Evolutionary conservation across 306 rosid species (phyloP).

Genomic region (Dalbergia oliveri): DNA sequence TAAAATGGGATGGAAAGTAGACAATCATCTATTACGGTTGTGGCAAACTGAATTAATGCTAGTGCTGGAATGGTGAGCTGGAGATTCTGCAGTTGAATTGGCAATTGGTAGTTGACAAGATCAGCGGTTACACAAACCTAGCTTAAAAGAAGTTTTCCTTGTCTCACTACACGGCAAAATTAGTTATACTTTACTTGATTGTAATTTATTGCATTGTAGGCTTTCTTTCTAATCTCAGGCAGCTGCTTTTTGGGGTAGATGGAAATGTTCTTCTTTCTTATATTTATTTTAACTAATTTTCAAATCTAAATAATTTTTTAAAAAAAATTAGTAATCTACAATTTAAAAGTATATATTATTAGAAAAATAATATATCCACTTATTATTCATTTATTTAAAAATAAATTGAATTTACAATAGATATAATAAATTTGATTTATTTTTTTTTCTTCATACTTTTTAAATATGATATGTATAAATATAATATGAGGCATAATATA

Average conservation of each 20-base stretch:
- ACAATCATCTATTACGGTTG: not conserved
- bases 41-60: conserved; percentile 21
- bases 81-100: conserved; percentile 42
- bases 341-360: too few species aligned
- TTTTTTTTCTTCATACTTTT: too few species aligned
- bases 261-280: too few species aligned
- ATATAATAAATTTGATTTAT: too few species aligned
- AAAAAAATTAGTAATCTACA: too few species aligned
- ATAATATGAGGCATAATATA: too few species aligned
- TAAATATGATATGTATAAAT: too few species aligned
- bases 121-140: not conserved
- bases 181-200: not conserved
- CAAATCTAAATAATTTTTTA: too few species aligned
- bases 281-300: too few species aligned
- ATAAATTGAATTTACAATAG: too few species aligned
- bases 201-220: not conserved
- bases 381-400: too few species aligned
- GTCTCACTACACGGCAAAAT: not conserved
- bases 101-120: conserved; percentile 24
- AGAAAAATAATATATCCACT: too few species aligned
- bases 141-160: not conserved
- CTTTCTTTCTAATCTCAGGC: not conserved
- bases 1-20: conserved; percentile 6
- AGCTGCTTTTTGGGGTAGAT: conserved; percentile 7
- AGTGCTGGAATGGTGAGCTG: not conserved